phyloP scores from a whole-genome alignment of 2,329 filamentous ascomycete species.

The Zalaria sp. region DNA sequence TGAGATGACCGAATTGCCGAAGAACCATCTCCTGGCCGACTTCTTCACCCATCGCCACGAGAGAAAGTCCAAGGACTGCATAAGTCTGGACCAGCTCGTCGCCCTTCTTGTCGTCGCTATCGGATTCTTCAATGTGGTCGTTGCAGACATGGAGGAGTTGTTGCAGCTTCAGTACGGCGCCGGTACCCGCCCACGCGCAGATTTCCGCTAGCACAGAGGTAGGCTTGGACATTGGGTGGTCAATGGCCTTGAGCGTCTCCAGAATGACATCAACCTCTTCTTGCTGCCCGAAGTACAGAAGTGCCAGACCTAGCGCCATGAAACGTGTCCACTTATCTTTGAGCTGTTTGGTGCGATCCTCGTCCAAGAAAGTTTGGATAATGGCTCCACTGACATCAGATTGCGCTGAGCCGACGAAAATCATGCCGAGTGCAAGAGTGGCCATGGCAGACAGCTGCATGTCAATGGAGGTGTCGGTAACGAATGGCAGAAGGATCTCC shows the following conservation, averaged over 20 bases:
- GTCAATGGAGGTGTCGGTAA: slow-evolving; percentile 67
- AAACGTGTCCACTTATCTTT: slow-evolving; percentile 99
- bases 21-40: slow-evolving; percentile 98
- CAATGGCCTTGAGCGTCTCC: slow-evolving; percentile 91
- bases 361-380: slow-evolving; percentile 82
- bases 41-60: slow-evolving; percentile 97
- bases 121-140: slow-evolving; percentile 86
- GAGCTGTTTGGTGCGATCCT: slow-evolving; percentile 76
- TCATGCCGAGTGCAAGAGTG: slow-evolving; percentile 73
- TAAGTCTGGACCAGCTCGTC: slow-evolving; percentile 94
- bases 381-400: slow-evolving; percentile 86
- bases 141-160: slow-evolving; percentile 97
- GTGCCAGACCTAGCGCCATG: slow-evolving; percentile 80
- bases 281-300: slow-evolving; percentile 91
- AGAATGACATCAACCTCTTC: slow-evolving; percentile 98
- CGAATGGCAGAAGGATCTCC: slow-evolving; percentile 72
- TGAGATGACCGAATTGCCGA: slow-evolving; percentile 90
- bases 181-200: slow-evolving; percentile 95
- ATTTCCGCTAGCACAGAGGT: slow-evolving; percentile 89
- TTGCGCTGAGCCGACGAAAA: slow-evolving; percentile 87
- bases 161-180: slow-evolving; percentile 92
- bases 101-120: slow-evolving; percentile 59
- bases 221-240: slow-evolving; percentile 94
- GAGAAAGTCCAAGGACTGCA: slow-evolving; percentile 80
- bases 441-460: slow-evolving; percentile 98